Conservation (phyloP, 2,329 filamentous ascomycete species). For the Talaromyces albobiverticillius region DNA sequence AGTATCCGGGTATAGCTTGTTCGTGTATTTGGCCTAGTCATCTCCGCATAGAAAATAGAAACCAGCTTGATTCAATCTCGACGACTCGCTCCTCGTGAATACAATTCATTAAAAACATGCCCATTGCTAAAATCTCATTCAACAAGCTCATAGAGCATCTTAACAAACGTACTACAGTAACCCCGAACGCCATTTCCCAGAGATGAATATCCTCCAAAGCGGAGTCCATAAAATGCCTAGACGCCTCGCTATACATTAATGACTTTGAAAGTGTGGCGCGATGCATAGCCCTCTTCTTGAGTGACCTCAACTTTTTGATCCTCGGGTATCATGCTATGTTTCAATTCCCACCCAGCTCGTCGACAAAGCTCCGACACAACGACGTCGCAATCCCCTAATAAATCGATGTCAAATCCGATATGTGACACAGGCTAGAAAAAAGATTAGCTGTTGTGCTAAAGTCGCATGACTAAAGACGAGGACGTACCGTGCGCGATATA, state of each 20-base stretch:
- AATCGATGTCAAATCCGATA: conserved; percentile 92
- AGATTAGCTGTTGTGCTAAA: conserved; percentile 13
- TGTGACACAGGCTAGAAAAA: conserved; percentile 66
- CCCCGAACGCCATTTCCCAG: conserved; percentile 26
- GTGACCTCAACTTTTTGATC: conserved; percentile 60
- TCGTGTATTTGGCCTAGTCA: no score
- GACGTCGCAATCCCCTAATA: conserved; percentile 92
- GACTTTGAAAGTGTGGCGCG: conserved; percentile 43
- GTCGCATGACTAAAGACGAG: not conserved
- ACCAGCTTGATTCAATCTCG: no score
- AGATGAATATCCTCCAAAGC: conserved; percentile 3
- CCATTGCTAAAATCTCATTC: not conserved
- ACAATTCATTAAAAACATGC: not conserved
- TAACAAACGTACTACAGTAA: not conserved
- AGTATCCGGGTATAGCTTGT: no score
- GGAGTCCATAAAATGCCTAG: conserved; percentile 22
- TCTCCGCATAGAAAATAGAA: no score
- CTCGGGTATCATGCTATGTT: conserved; percentile 78
- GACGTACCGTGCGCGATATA: conserved; percentile 69
- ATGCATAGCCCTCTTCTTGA: conserved; percentile 47
- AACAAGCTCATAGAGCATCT: conserved; percentile 13
- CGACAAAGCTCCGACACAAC: conserved; percentile 83
- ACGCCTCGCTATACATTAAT: conserved; percentile 39
- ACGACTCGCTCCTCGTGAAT: no score
- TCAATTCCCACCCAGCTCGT: conserved; percentile 73